Conservation (phyloP, 805 yeast genomes). For the Metschnikowia lunata region DNA sequence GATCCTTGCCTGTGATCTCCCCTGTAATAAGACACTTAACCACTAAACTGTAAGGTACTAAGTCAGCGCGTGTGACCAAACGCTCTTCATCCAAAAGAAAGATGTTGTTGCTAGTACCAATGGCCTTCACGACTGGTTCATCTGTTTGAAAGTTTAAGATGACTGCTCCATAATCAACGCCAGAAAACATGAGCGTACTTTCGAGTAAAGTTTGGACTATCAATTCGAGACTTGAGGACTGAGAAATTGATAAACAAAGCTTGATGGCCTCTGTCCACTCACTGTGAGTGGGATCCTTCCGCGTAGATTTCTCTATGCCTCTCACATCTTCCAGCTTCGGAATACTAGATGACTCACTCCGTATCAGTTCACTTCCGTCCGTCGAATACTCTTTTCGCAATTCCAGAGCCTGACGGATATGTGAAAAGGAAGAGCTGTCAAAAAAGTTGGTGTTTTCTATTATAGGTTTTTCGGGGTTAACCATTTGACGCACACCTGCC, state of each 20-base stretch:
- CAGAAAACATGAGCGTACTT: slow-evolving; percentile 34
- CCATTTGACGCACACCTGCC: slow-evolving; percentile 26
- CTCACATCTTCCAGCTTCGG: slow-evolving; percentile 6
- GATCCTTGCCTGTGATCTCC: slow-evolving; percentile 30
- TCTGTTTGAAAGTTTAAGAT: slow-evolving; percentile 18
- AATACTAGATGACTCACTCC: slow-evolving; percentile 1
- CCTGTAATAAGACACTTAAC: slow-evolving; percentile 37
- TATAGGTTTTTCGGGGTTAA: slow-evolving; percentile 1
- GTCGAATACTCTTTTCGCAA: background rate
- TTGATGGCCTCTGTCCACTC: slow-evolving; percentile 35
- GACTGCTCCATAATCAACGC: slow-evolving; percentile 32
- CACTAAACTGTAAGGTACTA: slow-evolving; percentile 41
- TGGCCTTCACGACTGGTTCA: slow-evolving; percentile 25
- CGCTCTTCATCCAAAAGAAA: slow-evolving; percentile 29
- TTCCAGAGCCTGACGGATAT: background rate
- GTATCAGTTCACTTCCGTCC: background rate
- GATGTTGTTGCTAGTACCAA: slow-evolving; percentile 25
- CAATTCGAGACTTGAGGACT: slow-evolving; percentile 35
- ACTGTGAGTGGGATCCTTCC: slow-evolving; percentile 8
- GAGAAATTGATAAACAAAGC: slow-evolving; percentile 48
- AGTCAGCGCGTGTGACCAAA: slow-evolving; percentile 35
- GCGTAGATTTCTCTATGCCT: background rate
- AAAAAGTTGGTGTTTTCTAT: slow-evolving; percentile 8
- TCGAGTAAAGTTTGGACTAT: slow-evolving; percentile 37
- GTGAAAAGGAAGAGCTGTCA: slow-evolving; percentile 1